Conservation (phyloP, 202 grass and related monocot species). For the Schoenoplectus tabernaemontani region DNA sequence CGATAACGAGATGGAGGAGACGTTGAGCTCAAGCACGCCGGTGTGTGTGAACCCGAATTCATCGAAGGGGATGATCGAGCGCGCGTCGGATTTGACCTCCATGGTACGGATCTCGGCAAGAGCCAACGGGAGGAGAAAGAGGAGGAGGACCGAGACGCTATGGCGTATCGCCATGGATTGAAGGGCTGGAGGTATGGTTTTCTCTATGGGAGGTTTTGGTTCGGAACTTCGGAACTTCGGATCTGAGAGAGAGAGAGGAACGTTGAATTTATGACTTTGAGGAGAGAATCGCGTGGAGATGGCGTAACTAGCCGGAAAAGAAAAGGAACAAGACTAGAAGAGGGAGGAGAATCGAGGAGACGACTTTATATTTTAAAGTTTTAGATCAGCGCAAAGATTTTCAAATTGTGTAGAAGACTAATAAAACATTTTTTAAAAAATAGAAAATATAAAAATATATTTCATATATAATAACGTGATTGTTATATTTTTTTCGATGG, state of each 20-base stretch:
- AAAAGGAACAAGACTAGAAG: conserved; percentile 1
- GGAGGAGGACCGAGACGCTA: conserved; percentile 12
- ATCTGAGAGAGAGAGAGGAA: no score
- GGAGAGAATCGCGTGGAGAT: conserved; percentile 10
- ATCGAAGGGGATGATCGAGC: conserved; percentile 86
- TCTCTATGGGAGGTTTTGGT: not conserved
- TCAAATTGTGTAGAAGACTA: no score
- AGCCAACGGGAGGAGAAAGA: conserved; percentile 20
- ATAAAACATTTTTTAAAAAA: no score
- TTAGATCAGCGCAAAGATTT: no score
- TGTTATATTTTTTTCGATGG: no score
- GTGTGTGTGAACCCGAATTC: conserved; percentile 76
- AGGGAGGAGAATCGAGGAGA: not conserved
- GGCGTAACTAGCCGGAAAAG: conserved; percentile 38
- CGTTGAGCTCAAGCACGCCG: conserved; percentile 79
- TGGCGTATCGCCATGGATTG: conserved; percentile 30
- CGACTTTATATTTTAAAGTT: not conserved
- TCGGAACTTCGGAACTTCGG: conserved; percentile 12
- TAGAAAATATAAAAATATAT: no score
- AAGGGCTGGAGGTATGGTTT: no score
- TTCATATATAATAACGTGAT: no score
- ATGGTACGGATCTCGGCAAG: conserved; percentile 74
- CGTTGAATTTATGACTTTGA: conserved; percentile 13
- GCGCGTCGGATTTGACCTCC: conserved; percentile 48
- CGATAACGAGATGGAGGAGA: conserved; percentile 61